phyloP scores from a whole-genome alignment of 192 early-diverging fungal genomes.

The Backusella tarrabulga region DNA sequence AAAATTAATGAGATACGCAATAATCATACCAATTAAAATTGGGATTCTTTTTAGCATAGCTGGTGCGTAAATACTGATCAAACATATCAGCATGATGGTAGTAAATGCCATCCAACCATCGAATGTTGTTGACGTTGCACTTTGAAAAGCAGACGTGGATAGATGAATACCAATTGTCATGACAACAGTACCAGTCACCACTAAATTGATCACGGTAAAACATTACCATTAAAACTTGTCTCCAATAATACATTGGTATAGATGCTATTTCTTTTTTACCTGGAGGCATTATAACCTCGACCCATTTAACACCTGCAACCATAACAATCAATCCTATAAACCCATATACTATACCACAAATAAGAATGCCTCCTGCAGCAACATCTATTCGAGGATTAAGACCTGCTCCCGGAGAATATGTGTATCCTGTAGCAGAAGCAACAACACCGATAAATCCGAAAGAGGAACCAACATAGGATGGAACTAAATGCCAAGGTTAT shows the following conservation, averaged over 20 bases:
- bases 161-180: slow-evolving; percentile 53
- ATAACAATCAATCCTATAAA: slow-evolving; percentile 41
- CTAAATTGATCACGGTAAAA: not conserved
- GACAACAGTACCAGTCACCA: slow-evolving; percentile 55
- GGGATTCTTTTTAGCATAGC: slow-evolving; percentile 42
- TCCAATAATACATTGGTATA: no score
- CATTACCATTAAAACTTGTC: not conserved
- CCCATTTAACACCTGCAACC: slow-evolving; percentile 40
- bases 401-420: slow-evolving; percentile 28
- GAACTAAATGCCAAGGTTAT: slow-evolving; percentile 17
- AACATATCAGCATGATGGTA: slow-evolving; percentile 40
- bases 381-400: slow-evolving; percentile 42
- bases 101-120: slow-evolving; percentile 51
- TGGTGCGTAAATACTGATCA: slow-evolving; percentile 45
- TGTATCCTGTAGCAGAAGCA: slow-evolving; percentile 45
- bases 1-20: slow-evolving; percentile 37
- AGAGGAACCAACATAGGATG: slow-evolving; percentile 54
- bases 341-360: slow-evolving; percentile 46
- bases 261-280: no score
- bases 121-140: slow-evolving; percentile 36
- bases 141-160: slow-evolving; percentile 40
- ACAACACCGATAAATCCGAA: slow-evolving; percentile 56
- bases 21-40: slow-evolving; percentile 46
- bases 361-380: slow-evolving; percentile 52
- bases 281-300: slow-evolving; percentile 52